Base-by-base conservation (phyloP, 75 land plant genomes). In the Ceratopteris richardii region DNA sequence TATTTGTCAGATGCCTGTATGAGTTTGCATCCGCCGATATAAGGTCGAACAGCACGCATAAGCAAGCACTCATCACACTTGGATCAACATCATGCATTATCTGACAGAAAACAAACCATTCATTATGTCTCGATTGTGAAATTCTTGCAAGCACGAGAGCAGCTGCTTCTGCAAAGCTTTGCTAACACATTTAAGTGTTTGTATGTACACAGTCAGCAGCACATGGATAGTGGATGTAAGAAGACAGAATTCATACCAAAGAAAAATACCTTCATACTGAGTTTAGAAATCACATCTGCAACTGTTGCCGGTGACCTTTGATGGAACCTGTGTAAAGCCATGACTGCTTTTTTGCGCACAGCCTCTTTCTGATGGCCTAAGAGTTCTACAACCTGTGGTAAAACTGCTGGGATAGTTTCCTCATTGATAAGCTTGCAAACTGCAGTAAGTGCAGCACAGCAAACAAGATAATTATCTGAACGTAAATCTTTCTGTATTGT, bases 401-500 rank as follows among this genome's bases (percentile, higher is more conserved):
- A 65, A 31, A 93, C 95, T 0, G 98, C 98, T 18, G 98, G 98
- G 11, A 88, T 93, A 1, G 98, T 93, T 80, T 93, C 98, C 73
- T 93, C 98, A 54, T 93, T 93, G 31, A 93, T 85, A 54, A 93
- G 57, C 82, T 58, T 85, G 50, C 98, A 93, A 0, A 83, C 98
- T 0, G 90, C 98, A 17, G 81, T 82, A 22, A 93, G 71, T 4
- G 98, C 98, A 12, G 95, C 87, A 58, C 87, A 88, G n/a, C 84
- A 89, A 17, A 93, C 87, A 54, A 93, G 71, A 64, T 80, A 93
- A 50, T 93, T 93, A 61, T 93, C 98, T 22, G 95, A 88, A 46
- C 66, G 73, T 71, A 93, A 57, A 46, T 93, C 98, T 80, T 93
- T 93, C 83, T 93, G 98, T 23, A 93, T 93, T 10, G 98, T 88